These are phyloP conservation scores for Phlebiopsis flavidoalba DNA, from an alignment of 768 basidiomycete species.

Conservation along the genomic window DNA sequence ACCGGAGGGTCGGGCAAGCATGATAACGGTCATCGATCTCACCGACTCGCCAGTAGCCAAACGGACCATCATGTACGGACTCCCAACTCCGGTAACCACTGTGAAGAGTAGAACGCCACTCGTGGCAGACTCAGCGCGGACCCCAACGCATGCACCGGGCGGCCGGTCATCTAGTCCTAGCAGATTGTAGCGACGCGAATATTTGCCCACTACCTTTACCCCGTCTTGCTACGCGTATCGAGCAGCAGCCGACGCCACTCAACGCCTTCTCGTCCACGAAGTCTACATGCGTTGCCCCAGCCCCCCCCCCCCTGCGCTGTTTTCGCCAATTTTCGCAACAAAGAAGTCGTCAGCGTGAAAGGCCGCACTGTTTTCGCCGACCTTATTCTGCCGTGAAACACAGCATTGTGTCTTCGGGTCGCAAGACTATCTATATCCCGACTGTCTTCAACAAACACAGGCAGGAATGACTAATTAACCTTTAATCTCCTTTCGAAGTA, in stretches of 20 bases:
- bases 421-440: constrained; percentile 7
- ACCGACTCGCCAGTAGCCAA: background rate
- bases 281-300: background rate
- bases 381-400: background rate
- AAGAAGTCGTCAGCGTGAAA: background rate
- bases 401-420: background rate
- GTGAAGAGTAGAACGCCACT: background rate
- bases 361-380: background rate
- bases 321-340: background rate
- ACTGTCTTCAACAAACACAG: constrained; percentile 24
- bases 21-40: background rate
- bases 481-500: background rate
- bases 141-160: background rate
- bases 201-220: background rate
- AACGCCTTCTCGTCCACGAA: background rate
- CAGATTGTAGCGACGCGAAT: background rate
- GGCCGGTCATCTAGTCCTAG: background rate
- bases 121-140: background rate
- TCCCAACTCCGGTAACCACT: background rate
- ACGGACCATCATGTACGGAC: background rate
- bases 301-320: too few relatives aligned
- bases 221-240: background rate
- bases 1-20: background rate
- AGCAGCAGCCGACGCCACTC: background rate
- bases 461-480: background rate